Evolutionary conservation across 495 filamentous ascomycete genomes (phyloP).

Genomic region (Penicillium cataractarum): DNA sequence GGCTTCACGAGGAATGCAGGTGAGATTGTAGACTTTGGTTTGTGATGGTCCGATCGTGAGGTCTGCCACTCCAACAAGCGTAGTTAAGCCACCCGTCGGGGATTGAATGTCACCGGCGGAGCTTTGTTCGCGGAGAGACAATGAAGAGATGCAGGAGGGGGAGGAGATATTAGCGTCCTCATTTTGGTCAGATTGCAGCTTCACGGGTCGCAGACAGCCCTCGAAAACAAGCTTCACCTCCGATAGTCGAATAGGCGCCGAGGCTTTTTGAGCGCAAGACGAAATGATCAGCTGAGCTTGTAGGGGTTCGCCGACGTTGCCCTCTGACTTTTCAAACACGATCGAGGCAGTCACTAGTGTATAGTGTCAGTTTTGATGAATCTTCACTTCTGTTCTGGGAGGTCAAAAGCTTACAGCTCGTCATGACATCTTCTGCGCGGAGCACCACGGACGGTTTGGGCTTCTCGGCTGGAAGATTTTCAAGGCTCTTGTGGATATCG

Average conservation of each 20-base stretch:
- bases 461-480: constrained; percentile 51
- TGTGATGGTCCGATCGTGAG: constrained; percentile 70
- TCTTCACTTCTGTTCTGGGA: neutral
- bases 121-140: constrained; percentile 42
- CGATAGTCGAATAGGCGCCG: constrained; percentile 65
- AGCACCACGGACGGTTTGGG: constrained; percentile 68
- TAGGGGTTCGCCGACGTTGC: constrained; percentile 80
- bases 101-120: constrained; percentile 40
- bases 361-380: neutral
- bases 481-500: constrained; percentile 71
- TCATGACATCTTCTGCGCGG: constrained; percentile 66
- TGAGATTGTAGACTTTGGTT: constrained; percentile 71
- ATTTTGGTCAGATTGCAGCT: constrained; percentile 39
- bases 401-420: constrained; percentile 58
- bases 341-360: constrained; percentile 66
- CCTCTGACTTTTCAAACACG: constrained; percentile 72
- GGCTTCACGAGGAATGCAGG: constrained; percentile 75
- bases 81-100: constrained; percentile 41
- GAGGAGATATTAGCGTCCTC: constrained; percentile 31
- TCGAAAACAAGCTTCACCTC: constrained; percentile 68
- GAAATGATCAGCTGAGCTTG: constrained; percentile 71
- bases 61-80: constrained; percentile 61
- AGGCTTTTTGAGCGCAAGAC: constrained; percentile 66
- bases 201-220: constrained; percentile 67
- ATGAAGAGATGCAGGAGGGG: constrained; percentile 31